A percentile compares a stretch with the other conserved stretches of the same genome.
phyloP scores from a whole-genome alignment of 2,329 filamentous ascomycete species.

The Plectosphaerella plurivora region DNA sequence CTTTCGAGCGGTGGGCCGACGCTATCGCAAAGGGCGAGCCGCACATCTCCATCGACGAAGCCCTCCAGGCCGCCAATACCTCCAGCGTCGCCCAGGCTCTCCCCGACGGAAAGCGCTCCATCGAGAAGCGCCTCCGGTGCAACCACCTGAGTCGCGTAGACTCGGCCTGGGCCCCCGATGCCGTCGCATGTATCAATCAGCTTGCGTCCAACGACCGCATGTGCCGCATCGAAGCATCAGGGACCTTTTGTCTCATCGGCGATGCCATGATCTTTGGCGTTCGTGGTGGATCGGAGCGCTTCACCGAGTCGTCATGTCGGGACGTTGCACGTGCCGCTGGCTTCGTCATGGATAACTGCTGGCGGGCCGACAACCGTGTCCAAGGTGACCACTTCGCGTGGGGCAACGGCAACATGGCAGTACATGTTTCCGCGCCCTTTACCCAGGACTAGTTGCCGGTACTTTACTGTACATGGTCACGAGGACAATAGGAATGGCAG shows the following conservation, averaged over 20 bases:
- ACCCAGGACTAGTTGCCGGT: too few relatives aligned
- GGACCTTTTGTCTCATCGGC: constrained; percentile 3
- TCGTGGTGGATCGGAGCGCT: not conserved
- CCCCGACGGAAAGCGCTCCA: not conserved
- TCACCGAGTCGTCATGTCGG: constrained; percentile 5
- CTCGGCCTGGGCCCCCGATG: constrained; percentile 7
- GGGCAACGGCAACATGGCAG: not conserved
- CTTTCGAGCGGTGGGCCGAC: constrained; percentile 8
- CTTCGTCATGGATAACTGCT: constrained; percentile 7
- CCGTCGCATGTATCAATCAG: constrained; percentile 7
- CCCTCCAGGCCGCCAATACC: constrained; percentile 3
- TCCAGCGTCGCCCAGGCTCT: not conserved
- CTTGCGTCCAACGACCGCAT: constrained; percentile 1
- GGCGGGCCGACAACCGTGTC: constrained; percentile 7
- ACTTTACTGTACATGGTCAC: too few relatives aligned
- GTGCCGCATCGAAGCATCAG: not conserved
- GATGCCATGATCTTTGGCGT: constrained; percentile 1
- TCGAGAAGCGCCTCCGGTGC: constrained; percentile 4
- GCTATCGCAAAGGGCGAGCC: constrained; percentile 6
- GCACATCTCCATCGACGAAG: constrained; percentile 5
- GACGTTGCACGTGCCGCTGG: constrained; percentile 9
- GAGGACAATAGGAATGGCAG: too few relatives aligned
- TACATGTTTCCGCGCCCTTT: not conserved
- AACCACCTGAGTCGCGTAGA: constrained; percentile 1
- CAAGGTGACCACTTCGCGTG: constrained; percentile 1